Percentiles rank a stretch among this genome's conserved stretches.
phyloP scores from a whole-genome alignment of 805 yeast genomes.

The Ogataea dorogensis region DNA sequence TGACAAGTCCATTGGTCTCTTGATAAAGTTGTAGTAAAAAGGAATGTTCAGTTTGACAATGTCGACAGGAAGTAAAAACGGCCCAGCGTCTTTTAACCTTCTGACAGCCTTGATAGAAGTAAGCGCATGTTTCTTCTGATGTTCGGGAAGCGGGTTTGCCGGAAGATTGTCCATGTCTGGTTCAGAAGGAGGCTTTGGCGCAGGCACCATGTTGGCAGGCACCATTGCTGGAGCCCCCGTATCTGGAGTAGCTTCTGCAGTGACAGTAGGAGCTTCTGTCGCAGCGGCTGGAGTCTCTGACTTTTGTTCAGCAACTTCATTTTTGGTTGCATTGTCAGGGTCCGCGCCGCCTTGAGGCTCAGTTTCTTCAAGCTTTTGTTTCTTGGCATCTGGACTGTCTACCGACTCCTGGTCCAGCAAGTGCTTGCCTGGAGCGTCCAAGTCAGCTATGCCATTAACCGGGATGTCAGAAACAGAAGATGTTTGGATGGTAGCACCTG shows the following conservation, averaged over 20 bases:
- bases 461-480: slow-evolving; percentile 14
- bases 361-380: slow-evolving; percentile 10
- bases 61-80: slow-evolving; percentile 89
- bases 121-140: slow-evolving; percentile 77
- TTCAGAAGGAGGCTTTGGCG: slow-evolving; percentile 72
- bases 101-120: slow-evolving; percentile 83
- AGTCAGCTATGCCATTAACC: slow-evolving; percentile 14
- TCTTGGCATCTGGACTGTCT: slow-evolving; percentile 13
- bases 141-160: slow-evolving; percentile 66
- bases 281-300: too few relatives aligned
- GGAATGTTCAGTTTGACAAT: slow-evolving; percentile 86
- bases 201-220: slow-evolving; percentile 48
- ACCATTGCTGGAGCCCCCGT: slow-evolving; percentile 25
- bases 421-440: slow-evolving; percentile 13
- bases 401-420: slow-evolving; percentile 10
- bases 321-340: background rate
- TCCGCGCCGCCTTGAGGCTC: slow-evolving; percentile 1
- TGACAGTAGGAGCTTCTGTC: slow-evolving; percentile 2
- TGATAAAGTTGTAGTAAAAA: slow-evolving; percentile 77
- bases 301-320: too few relatives aligned
- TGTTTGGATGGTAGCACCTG: slow-evolving; percentile 19
- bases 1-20: slow-evolving; percentile 89
- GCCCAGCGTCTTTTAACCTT: slow-evolving; percentile 87
- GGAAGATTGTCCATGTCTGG: slow-evolving; percentile 74
- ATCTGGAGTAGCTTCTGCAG: slow-evolving; percentile 12